Percentiles rank a stretch among this genome's conserved stretches.
Conservation (phyloP, 768 basidiomycete genomes). For the Cystoderma amianthinum region DNA sequence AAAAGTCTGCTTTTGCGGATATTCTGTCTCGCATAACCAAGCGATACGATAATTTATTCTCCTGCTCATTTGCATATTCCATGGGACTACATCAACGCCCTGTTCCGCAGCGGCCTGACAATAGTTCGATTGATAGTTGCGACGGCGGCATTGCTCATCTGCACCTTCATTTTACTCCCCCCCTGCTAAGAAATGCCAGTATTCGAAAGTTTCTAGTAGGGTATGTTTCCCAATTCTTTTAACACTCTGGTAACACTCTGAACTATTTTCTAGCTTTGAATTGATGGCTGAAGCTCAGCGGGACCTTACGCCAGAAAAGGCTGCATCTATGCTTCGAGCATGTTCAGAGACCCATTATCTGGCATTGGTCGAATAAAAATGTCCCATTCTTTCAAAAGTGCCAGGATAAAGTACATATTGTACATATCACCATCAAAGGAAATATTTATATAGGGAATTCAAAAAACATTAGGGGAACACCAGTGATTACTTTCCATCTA, state of each 20-base stretch:
- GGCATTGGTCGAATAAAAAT: no score
- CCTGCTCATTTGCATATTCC: conserved; percentile 87
- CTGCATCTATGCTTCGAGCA: conserved; percentile 55
- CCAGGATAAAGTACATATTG: no score
- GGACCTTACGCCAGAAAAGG: conserved; percentile 86
- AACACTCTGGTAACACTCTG: conserved; percentile 1
- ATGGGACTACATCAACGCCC: conserved; percentile 93
- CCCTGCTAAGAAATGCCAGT: conserved; percentile 72
- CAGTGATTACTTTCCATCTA: conserved; percentile 52
- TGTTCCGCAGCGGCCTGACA: conserved; percentile 25
- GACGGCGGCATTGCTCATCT: conserved; percentile 60
- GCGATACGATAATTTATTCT: conserved; percentile 75
- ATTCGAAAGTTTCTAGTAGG: conserved; percentile 90
- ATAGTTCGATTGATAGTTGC: conserved; percentile 24
- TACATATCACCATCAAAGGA: no score
- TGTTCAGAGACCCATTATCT: background rate
- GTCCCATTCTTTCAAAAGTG: no score
- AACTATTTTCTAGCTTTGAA: conserved; percentile 54
- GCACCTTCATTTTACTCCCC: conserved; percentile 85
- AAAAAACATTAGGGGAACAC: background rate
- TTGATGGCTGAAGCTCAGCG: conserved; percentile 88
- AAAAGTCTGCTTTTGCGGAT: conserved; percentile 59
- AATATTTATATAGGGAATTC: background rate
- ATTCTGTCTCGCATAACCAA: conserved; percentile 59
- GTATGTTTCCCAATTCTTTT: conserved; percentile 29